These are phyloP conservation scores for Trichoderma asperellum DNA, from an alignment of 2,329 filamentous ascomycete genomes.

Conservation along the genomic window DNA sequence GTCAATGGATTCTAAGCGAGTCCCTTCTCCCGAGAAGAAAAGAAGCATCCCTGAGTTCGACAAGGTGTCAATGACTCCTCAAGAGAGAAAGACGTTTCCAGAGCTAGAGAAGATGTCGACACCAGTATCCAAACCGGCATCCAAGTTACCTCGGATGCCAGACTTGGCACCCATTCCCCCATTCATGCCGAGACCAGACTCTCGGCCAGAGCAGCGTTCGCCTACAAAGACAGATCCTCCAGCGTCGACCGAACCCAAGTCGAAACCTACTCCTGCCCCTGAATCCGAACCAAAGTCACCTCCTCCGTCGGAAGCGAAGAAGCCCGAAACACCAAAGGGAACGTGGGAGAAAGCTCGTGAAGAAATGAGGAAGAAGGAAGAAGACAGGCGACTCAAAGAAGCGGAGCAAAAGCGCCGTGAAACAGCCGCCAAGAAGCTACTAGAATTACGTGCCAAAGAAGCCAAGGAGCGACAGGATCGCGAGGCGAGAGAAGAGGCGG, in stretches of 20 bases:
- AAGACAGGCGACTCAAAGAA: slow-evolving; percentile 64
- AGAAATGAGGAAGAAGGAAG: slow-evolving; percentile 65
- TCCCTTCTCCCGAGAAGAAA: slow-evolving; percentile 7
- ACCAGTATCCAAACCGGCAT: slow-evolving; percentile 27
- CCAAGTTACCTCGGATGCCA: slow-evolving; percentile 26
- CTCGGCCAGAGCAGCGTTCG: slow-evolving; percentile 34
- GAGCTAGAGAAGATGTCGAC: slow-evolving; percentile 7
- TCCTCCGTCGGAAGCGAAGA: slow-evolving; percentile 10
- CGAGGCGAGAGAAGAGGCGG: slow-evolving; percentile 45
- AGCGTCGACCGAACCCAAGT: slow-evolving; percentile 22
- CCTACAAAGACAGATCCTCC: slow-evolving; percentile 27
- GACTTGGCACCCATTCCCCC: slow-evolving; percentile 27
- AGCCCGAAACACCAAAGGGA: slow-evolving; percentile 32
- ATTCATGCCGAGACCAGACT: slow-evolving; percentile 35
- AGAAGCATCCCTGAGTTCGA: slow-evolving; percentile 5
- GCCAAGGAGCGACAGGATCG: slow-evolving; percentile 51
- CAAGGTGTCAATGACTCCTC: neutral
- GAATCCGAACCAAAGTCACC: neutral
- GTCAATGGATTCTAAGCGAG: neutral
- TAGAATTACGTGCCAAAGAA: slow-evolving; percentile 61
- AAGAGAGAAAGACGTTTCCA: neutral
- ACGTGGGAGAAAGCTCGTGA: slow-evolving; percentile 72
- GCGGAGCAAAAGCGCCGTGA: slow-evolving; percentile 64
- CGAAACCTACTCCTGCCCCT: slow-evolving; percentile 9
- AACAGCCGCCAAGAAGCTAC: slow-evolving; percentile 56